A percentile compares a stretch with the other conserved stretches of the same genome.
phyloP scores from a whole-genome alignment of 768 basidiomycete genomes.

The Tricholoma flavovirens region DNA sequence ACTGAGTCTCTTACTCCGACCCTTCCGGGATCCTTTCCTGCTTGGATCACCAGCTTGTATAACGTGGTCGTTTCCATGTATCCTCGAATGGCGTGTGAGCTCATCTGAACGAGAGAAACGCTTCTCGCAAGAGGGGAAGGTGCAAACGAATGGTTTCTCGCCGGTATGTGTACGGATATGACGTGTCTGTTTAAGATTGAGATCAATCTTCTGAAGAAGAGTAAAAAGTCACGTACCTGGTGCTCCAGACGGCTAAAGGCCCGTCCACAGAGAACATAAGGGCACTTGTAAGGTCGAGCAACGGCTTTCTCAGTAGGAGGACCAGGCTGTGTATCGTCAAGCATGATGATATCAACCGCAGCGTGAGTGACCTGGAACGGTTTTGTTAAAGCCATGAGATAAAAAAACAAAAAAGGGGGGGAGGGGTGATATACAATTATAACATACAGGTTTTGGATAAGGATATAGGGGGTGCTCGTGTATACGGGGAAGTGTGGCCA shows the following conservation, averaged over 20 bases:
- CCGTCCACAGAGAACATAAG: slow-evolving; percentile 84
- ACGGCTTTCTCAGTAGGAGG: slow-evolving; percentile 27
- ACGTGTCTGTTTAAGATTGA: slow-evolving; percentile 62
- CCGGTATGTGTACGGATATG: slow-evolving; percentile 98
- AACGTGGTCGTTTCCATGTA: slow-evolving; percentile 56
- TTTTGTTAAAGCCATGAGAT: slow-evolving; percentile 9
- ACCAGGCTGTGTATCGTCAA: slow-evolving; percentile 12
- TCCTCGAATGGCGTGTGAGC: slow-evolving; percentile 91
- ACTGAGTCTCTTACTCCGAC: neutral
- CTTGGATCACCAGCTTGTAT: slow-evolving; percentile 31
- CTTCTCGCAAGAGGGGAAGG: slow-evolving; percentile 92
- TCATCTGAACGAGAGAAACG: slow-evolving; percentile 98
- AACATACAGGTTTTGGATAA: neutral
- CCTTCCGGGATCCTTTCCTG: slow-evolving; percentile 9
- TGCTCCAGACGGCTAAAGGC: slow-evolving; percentile 96
- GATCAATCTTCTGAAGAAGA: slow-evolving; percentile 1
- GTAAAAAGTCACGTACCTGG: slow-evolving; percentile 48
- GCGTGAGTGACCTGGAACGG: slow-evolving; percentile 6
- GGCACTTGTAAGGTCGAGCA: slow-evolving; percentile 91
- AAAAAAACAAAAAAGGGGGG: neutral
- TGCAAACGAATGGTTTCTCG: slow-evolving; percentile 95
- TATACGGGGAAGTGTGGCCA: neutral
- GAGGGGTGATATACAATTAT: slow-evolving; percentile 1
- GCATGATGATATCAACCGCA: slow-evolving; percentile 13
- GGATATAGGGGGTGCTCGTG: no score